Percentiles rank a stretch among this genome's conserved stretches.
phyloP scores from a whole-genome alignment of 2,329 filamentous ascomycete species.

The Neonectria coccinea region DNA sequence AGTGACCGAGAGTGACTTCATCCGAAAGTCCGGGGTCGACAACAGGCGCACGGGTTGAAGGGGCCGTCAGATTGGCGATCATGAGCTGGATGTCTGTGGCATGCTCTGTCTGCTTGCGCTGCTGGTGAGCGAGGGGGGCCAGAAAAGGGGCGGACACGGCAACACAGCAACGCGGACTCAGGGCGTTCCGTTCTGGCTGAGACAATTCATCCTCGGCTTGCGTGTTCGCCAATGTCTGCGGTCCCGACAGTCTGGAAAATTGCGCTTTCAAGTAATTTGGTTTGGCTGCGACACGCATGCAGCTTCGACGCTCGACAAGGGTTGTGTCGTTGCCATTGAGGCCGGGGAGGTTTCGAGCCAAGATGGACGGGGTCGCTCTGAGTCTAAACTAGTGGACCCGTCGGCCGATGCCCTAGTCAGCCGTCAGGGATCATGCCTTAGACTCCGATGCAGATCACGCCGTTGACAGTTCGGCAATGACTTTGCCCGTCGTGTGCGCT shows the following conservation, averaged over 20 bases:
- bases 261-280: conserved; percentile 48
- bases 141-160: conserved; percentile 19
- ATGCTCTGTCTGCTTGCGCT: conserved; percentile 26
- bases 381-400: conserved; percentile 43
- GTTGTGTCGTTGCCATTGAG: conserved; percentile 23
- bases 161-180: conserved; percentile 17
- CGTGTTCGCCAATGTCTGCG: conserved; percentile 41
- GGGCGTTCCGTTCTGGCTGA: conserved; percentile 29
- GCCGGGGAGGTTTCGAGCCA: conserved; percentile 42
- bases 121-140: conserved; percentile 27
- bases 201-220: conserved; percentile 41
- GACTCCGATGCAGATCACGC: conserved; percentile 47
- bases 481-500: conserved; percentile 25
- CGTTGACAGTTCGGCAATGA: conserved; percentile 47
- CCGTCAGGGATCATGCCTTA: conserved; percentile 45
- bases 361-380: conserved; percentile 37
- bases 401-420: conserved; percentile 36
- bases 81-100: conserved; percentile 21
- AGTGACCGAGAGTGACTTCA: conserved; percentile 39
- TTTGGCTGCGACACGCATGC: conserved; percentile 44
- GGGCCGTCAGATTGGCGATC: conserved; percentile 42
- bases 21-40: conserved; percentile 30
- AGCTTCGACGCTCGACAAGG: conserved; percentile 27
- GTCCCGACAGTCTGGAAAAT: conserved; percentile 54
- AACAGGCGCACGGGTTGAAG: conserved; percentile 39